These are phyloP conservation scores for Magnaporthiopsis poae DNA, from an alignment of 2,329 filamentous ascomycete genomes.

Conservation along the genomic window DNA sequence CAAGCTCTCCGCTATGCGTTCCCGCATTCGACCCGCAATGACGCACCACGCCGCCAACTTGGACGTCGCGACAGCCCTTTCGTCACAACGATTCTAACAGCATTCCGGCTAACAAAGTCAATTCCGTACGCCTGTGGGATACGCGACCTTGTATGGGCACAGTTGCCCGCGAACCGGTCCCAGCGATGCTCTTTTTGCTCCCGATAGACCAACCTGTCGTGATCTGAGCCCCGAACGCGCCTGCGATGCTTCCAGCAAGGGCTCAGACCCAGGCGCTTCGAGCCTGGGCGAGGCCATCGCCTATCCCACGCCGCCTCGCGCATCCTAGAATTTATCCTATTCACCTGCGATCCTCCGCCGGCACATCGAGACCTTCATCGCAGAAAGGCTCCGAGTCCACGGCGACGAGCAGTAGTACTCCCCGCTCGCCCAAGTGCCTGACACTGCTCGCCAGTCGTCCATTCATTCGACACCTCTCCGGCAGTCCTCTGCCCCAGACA, in stretches of 20 bases:
- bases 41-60: not conserved
- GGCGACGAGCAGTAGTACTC: not conserved
- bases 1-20: not conserved
- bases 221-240: not conserved
- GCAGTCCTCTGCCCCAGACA: conserved; percentile 40
- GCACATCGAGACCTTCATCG: not conserved
- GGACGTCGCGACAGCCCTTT: not conserved
- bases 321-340: not conserved
- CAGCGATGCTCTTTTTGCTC: not conserved
- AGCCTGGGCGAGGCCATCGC: not conserved
- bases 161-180: not conserved
- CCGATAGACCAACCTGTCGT: not conserved
- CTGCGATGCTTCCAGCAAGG: not conserved
- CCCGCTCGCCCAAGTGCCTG: not conserved
- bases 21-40: not conserved
- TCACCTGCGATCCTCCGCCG: not conserved
- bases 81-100: not conserved
- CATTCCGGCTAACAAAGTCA: not conserved
- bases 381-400: not conserved
- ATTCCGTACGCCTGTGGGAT: not conserved
- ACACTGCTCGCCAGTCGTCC: conserved; percentile 1
- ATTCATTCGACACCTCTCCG: conserved; percentile 35
- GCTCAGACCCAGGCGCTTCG: not conserved
- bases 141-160: not conserved
- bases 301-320: not conserved